Evolutionary conservation across 805 yeast genomes (phyloP), one percentile per base, ranked within the genome.

Genomic region (Candida pseudofarinosa): DNA sequence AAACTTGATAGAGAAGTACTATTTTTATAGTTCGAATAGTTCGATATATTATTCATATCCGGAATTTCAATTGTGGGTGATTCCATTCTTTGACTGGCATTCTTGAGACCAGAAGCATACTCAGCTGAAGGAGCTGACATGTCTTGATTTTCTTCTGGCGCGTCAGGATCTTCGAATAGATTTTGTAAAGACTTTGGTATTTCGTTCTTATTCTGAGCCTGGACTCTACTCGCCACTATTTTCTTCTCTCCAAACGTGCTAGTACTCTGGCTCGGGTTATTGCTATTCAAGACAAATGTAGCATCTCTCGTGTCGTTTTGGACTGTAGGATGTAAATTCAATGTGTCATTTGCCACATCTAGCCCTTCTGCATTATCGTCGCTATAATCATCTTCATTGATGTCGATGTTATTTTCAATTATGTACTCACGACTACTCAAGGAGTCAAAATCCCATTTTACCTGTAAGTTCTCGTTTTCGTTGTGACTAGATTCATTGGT

Each of bases 401-500:
- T 51, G 46, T 78, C 73, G 35, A 83, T 80, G 41, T 82, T 86
- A 58, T 83, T 83, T 39, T 83, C 89, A 38, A 84, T 62, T 28
- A 85, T 81, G 57, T 85, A 85, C 48, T 85, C 91, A 28, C 80
- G 74, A 34, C 85, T 77, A 55, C 85, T 82, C 42, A 87, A 64
- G 0, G 93, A 85, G 60, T 88, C 96, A 55, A 88, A 88, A 63
- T 88, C 96, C 97, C 96, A 88, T 58, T 84, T 83, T 17, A 85
- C 80, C 48, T 69, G 74, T 20, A 71, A 56, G 19, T 44, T 44
- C 16, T 49, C 48, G 10, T 52, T 43, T 7, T 45, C 50, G 10
- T 23, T 10, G 6, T 23, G 28, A 10, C 10, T 23, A 10, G 6
- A 7, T 3, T 47, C 51, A 30, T 42, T 46, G 4, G 31, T 13